Percentiles rank a stretch among this genome's conserved stretches.
Conservation (phyloP, 768 basidiomycete genomes). For the Xanthoconium stramineum region DNA sequence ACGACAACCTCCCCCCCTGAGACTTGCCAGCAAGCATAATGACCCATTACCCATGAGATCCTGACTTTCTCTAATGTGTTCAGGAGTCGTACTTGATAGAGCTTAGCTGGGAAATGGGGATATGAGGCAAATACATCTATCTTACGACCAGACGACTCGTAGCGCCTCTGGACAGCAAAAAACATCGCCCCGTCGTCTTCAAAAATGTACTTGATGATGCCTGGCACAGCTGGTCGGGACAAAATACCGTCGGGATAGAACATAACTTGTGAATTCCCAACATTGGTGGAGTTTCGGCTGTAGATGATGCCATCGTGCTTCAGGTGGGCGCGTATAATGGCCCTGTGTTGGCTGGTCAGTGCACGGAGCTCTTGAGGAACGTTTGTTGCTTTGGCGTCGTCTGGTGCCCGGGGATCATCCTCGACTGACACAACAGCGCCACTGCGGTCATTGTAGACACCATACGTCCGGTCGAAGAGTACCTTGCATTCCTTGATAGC, state of each 20-base stretch:
- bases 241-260: constrained; percentile 7
- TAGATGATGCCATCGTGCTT: constrained; percentile 1
- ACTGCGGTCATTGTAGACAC: not conserved
- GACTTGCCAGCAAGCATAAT: not conserved
- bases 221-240: constrained; percentile 1
- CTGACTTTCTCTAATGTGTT: not conserved
- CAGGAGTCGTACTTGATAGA: not conserved
- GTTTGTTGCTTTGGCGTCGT: not conserved
- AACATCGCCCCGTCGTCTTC: not conserved
- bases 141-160: not conserved
- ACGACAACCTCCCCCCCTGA: not conserved
- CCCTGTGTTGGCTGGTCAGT: not conserved
- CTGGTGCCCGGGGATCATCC: not conserved
- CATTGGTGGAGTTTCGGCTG: constrained; percentile 2
- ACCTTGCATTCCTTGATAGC: constrained; percentile 15
- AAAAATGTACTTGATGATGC: constrained; percentile 17
- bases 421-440: not conserved
- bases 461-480: constrained; percentile 18
- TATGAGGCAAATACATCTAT: not conserved
- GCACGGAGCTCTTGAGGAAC: not conserved
- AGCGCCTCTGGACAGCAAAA: constrained; percentile 9
- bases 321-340: not conserved
- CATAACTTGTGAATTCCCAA: constrained; percentile 10
- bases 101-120: not conserved
- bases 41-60: not conserved